Percentiles rank a stretch among this genome's conserved stretches.
Evolutionary conservation across 2,329 filamentous ascomycete genomes (phyloP).

Genomic region (Talaromyces sp.): DNA sequence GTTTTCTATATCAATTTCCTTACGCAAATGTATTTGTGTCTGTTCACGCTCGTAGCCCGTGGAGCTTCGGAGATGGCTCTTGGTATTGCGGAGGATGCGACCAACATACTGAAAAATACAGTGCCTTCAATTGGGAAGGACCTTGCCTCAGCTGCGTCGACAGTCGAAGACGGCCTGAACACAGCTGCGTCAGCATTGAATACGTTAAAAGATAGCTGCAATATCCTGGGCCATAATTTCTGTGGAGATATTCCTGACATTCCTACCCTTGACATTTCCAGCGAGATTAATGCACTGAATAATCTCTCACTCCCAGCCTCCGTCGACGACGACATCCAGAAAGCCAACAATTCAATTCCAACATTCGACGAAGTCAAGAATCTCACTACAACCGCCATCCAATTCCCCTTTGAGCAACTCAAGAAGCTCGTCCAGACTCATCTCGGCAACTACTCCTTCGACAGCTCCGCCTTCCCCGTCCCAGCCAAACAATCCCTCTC

Average conservation of each 20-base stretch:
- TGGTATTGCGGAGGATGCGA: slow-evolving; percentile 59
- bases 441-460: slow-evolving; percentile 73
- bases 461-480: slow-evolving; percentile 74
- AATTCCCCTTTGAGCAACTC: slow-evolving; percentile 77
- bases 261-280: slow-evolving; percentile 64
- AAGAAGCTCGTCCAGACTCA: slow-evolving; percentile 69
- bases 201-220: slow-evolving; percentile 58
- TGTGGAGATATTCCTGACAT: slow-evolving; percentile 40
- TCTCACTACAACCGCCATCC: slow-evolving; percentile 70
- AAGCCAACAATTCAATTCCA: slow-evolving; percentile 76
- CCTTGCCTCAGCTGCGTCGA: slow-evolving; percentile 37
- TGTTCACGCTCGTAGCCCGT: slow-evolving; percentile 79
- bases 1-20: slow-evolving; percentile 91
- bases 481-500: slow-evolving; percentile 77
- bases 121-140: slow-evolving; percentile 47
- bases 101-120: slow-evolving; percentile 59
- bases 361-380: slow-evolving; percentile 82
- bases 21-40: slow-evolving; percentile 83
- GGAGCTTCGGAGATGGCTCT: slow-evolving; percentile 73
- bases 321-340: slow-evolving; percentile 66
- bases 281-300: slow-evolving; percentile 65
- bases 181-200: slow-evolving; percentile 54
- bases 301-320: slow-evolving; percentile 66
- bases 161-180: slow-evolving; percentile 51
- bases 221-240: too few relatives aligned